Conservation (phyloP, 2,329 filamentous ascomycete species). For the Fusarium azukiicola region DNA sequence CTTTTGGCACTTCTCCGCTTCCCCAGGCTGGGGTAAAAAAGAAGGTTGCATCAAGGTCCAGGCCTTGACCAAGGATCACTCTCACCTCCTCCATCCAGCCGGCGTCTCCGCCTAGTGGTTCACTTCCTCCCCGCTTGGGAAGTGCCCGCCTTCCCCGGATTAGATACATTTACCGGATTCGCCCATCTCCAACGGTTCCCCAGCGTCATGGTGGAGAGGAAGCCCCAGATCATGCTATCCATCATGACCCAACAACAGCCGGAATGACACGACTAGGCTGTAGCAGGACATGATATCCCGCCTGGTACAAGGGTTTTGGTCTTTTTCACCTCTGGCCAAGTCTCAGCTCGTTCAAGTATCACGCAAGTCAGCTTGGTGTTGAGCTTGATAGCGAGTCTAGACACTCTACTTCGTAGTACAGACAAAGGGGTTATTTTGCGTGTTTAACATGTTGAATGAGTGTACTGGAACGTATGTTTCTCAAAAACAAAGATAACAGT, state of each 20-base stretch:
- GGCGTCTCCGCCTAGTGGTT: background rate
- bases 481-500: background rate
- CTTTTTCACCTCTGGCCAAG: background rate
- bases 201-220: conserved; percentile 14
- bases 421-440: background rate
- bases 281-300: background rate
- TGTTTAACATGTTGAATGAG: background rate
- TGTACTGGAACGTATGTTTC: background rate
- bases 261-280: conserved; percentile 11
- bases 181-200: conserved; percentile 7
- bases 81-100: background rate
- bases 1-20: conserved; percentile 13
- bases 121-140: conserved; percentile 5
- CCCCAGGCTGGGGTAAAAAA: conserved; percentile 22
- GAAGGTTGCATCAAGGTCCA: background rate
- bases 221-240: background rate
- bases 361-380: background rate
- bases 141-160: conserved; percentile 19
- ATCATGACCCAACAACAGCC: conserved; percentile 3
- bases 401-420: background rate
- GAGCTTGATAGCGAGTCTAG: background rate
- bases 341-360: background rate
- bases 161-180: conserved; percentile 19
- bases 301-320: background rate
- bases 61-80: background rate